Conservation (phyloP, 2,329 filamentous ascomycete species). For the Trichoderma simmonsii region DNA sequence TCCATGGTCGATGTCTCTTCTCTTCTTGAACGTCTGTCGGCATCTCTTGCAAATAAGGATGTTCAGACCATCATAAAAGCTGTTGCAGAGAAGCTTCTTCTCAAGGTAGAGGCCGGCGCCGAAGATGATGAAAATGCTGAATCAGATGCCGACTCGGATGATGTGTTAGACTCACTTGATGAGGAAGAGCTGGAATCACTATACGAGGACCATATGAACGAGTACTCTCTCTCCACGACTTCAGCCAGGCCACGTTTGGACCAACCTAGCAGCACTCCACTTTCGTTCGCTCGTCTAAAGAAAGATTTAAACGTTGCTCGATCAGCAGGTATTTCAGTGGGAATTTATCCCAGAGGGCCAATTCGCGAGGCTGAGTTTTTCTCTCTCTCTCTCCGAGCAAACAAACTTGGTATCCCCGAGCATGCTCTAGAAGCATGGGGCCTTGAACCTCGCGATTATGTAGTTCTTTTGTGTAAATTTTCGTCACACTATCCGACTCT, state of each 20-base stretch:
- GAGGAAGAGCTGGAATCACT: neutral
- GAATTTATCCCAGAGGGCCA: conserved; percentile 52
- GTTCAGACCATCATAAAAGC: conserved; percentile 15
- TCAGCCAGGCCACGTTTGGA: neutral
- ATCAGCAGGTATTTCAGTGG: conserved; percentile 67
- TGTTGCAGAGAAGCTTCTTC: conserved; percentile 8
- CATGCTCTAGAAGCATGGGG: conserved; percentile 78
- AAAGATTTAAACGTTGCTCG: conserved; percentile 51
- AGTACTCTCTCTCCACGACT: neutral
- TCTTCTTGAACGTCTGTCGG: conserved; percentile 42
- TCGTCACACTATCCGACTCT: conserved; percentile 58
- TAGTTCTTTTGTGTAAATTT: conserved; percentile 70
- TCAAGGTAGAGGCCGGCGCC: neutral
- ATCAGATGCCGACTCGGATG: neutral
- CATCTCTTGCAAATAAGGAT: conserved; percentile 22
- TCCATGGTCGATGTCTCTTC: conserved; percentile 39
- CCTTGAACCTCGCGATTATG: conserved; percentile 61
- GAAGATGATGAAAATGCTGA: neutral
- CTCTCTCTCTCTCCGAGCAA: conserved; percentile 65
- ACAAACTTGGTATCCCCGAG: conserved; percentile 68
- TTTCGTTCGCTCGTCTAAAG: neutral
- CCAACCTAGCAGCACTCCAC: neutral
- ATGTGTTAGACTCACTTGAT: neutral
- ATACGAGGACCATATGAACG: neutral
- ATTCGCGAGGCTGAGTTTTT: conserved; percentile 45